These are phyloP conservation scores for Immersiporthe knoxdaviesiana DNA, from an alignment of 2,329 filamentous ascomycete genomes.

Conservation along the genomic window DNA sequence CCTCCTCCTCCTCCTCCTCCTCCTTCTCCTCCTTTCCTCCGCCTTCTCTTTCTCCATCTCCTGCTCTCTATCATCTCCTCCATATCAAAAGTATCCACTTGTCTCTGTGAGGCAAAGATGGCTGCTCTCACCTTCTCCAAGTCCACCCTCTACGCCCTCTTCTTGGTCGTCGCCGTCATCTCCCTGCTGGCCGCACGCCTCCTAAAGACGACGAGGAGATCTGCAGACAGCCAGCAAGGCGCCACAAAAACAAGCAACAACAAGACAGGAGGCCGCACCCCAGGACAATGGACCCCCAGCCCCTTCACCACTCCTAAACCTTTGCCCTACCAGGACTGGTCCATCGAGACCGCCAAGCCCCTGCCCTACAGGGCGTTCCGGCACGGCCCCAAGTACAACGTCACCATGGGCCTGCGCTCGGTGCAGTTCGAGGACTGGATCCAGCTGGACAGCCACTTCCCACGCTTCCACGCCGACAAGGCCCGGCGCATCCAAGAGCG, in stretches of 20 bases:
- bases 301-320: slow-evolving; percentile 64
- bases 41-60: not conserved
- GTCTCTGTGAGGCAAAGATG: slow-evolving; percentile 18
- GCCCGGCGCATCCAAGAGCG: slow-evolving; percentile 67
- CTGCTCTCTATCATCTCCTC: not conserved
- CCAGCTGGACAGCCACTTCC: slow-evolving; percentile 80
- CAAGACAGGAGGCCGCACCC: not conserved
- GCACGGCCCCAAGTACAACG: slow-evolving; percentile 74
- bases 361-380: slow-evolving; percentile 79
- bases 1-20: not conserved
- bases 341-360: slow-evolving; percentile 68
- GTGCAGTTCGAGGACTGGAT: slow-evolving; percentile 78
- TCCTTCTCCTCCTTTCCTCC: not conserved
- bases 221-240: not conserved
- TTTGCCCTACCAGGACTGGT: slow-evolving; percentile 69
- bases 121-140: not conserved
- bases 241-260: not conserved
- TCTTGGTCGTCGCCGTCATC: slow-evolving; percentile 16
- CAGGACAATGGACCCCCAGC: slow-evolving; percentile 58
- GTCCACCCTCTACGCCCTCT: slow-evolving; percentile 13
- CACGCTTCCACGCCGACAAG: slow-evolving; percentile 74
- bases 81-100: not conserved
- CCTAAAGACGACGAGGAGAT: not conserved
- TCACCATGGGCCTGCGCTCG: slow-evolving; percentile 76
- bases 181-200: slow-evolving; percentile 17